phyloP scores from a whole-genome alignment of 495 filamentous ascomycete species.

The Penicillium ucsense region DNA sequence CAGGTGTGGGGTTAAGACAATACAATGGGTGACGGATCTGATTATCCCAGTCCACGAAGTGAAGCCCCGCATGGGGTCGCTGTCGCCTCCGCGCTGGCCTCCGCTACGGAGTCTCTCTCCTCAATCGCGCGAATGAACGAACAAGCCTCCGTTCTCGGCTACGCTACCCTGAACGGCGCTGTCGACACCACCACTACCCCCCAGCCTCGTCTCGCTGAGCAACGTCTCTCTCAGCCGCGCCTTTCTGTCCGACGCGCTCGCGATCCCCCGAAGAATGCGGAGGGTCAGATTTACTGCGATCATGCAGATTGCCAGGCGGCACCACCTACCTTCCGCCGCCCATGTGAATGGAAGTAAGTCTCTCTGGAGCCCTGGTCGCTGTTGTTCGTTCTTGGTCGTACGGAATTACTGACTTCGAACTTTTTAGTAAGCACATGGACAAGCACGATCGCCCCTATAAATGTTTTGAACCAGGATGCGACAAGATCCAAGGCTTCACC shows the following conservation, averaged over 20 bases:
- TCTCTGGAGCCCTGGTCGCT: neutral
- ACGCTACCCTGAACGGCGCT: conserved; percentile 24
- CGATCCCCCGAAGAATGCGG: conserved; percentile 51
- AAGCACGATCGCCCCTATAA: conserved; percentile 91
- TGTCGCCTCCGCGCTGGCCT: conserved; percentile 28
- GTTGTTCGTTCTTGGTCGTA: neutral
- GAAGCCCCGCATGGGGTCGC: conserved; percentile 35
- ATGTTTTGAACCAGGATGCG: conserved; percentile 64
- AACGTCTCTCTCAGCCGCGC: conserved; percentile 20
- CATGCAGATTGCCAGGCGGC: conserved; percentile 47
- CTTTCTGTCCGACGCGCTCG: conserved; percentile 39
- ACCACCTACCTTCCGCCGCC: conserved; percentile 58
- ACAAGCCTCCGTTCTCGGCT: conserved; percentile 20
- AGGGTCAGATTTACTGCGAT: conserved; percentile 64
- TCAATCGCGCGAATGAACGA: conserved; percentile 35
- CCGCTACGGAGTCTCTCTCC: conserved; percentile 27
- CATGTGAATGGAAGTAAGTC: conserved; percentile 88
- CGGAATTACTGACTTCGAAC: conserved; percentile 5
- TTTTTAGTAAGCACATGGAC: conserved; percentile 82
- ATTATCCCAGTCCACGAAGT: conserved; percentile 44
- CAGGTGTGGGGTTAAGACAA: conserved; percentile 30
- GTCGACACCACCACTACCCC: no score
- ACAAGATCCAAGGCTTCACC: conserved; percentile 86
- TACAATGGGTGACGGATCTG: conserved; percentile 40
- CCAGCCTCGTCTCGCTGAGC: no score